phyloP scores from a whole-genome alignment of 2,329 filamentous ascomycete genomes.

The Corynespora cassiicola region DNA sequence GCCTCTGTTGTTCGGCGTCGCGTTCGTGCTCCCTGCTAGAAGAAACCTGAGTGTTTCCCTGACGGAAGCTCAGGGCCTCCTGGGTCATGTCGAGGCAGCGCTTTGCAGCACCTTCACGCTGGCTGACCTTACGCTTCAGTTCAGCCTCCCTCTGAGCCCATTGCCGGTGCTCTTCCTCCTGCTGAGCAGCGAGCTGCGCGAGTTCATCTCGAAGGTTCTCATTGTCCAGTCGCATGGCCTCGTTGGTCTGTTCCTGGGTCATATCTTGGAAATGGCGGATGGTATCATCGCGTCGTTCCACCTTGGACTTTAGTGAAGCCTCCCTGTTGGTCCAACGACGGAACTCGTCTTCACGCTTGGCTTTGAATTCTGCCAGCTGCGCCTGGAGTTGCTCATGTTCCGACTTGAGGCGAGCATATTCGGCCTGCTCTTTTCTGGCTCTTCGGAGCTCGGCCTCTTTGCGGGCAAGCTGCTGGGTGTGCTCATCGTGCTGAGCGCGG shows the following conservation, averaged over 20 bases:
- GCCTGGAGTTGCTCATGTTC: conserved; percentile 73
- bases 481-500: conserved; percentile 43
- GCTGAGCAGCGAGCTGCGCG: conserved; percentile 39
- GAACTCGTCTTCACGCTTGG: conserved; percentile 66
- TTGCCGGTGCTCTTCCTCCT: conserved; percentile 39
- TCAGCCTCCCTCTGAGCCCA: conserved; percentile 41
- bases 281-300: conserved; percentile 47
- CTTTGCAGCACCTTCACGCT: conserved; percentile 33
- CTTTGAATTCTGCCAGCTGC: conserved; percentile 78
- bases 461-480: conserved; percentile 41
- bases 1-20: conserved; percentile 26
- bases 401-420: conserved; percentile 65
- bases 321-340: conserved; percentile 41
- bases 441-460: conserved; percentile 43
- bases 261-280: conserved; percentile 45
- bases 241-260: conserved; percentile 45
- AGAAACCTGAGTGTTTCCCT: conserved; percentile 28
- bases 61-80: conserved; percentile 34
- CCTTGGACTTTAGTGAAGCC: conserved; percentile 35
- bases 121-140: conserved; percentile 40
- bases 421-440: conserved; percentile 43
- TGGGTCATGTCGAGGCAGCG: conserved; percentile 37
- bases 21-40: conserved; percentile 24
- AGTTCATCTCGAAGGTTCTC: conserved; percentile 48
- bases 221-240: conserved; percentile 49